Conservation (phyloP, 805 yeast species). For the Candida railenensis region DNA sequence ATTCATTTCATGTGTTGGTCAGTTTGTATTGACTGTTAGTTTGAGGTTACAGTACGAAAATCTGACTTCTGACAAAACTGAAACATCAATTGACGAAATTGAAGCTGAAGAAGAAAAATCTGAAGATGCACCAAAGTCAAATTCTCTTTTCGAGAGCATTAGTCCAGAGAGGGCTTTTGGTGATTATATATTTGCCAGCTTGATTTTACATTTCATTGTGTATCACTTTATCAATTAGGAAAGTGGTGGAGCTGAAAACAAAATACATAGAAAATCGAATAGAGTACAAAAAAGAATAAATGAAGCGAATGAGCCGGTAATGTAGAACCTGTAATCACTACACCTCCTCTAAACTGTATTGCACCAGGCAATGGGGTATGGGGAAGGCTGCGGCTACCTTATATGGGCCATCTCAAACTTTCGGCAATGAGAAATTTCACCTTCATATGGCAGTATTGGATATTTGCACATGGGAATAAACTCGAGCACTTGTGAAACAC, state of each 20-base stretch:
- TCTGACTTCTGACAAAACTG: slow-evolving; percentile 10
- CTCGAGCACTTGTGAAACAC: too few species aligned
- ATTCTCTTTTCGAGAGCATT: slow-evolving; percentile 13
- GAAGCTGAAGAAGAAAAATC: slow-evolving; percentile 6
- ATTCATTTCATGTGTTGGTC: slow-evolving; percentile 89
- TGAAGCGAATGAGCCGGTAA: background rate
- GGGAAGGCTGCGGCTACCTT: too few species aligned
- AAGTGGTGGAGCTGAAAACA: background rate
- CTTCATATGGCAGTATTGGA: too few species aligned
- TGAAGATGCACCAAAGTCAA: slow-evolving; percentile 9
- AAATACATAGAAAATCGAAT: background rate
- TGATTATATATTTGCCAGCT: slow-evolving; percentile 83
- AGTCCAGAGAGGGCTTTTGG: slow-evolving; percentile 68
- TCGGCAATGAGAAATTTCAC: too few species aligned
- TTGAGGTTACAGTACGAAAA: slow-evolving; percentile 66
- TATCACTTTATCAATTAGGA: slow-evolving; percentile 82
- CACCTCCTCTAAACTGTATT: too few species aligned
- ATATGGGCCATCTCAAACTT: too few species aligned
- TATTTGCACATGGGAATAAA: too few species aligned
- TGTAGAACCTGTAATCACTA: background rate
- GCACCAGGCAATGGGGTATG: too few species aligned
- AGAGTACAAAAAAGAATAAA: background rate
- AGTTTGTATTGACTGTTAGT: slow-evolving; percentile 84
- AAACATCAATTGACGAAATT: slow-evolving; percentile 5
- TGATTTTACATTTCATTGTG: slow-evolving; percentile 84